Percentiles rank a stretch among this genome's conserved stretches.
phyloP scores from a whole-genome alignment of 176 grass and related monocot species.

The Leersia perrieri region DNA sequence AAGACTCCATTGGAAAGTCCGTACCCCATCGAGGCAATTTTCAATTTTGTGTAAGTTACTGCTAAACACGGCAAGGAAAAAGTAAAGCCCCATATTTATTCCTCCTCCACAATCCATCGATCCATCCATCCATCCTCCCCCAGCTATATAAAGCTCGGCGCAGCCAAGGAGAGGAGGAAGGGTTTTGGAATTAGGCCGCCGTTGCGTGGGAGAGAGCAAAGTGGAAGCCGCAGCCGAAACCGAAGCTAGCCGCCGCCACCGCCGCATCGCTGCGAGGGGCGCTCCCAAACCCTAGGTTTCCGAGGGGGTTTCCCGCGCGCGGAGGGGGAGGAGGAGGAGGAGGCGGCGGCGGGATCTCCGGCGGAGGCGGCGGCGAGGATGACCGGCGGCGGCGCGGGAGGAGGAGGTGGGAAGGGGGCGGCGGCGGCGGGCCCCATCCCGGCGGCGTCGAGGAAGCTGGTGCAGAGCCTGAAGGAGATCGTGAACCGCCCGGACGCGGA shows the following conservation, averaged over 20 bases:
- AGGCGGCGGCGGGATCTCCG: slow-evolving; percentile 43
- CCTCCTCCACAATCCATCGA: slow-evolving; percentile 5
- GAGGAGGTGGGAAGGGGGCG: slow-evolving; percentile 35
- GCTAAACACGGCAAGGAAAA: slow-evolving; percentile 6
- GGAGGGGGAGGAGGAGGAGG: not conserved
- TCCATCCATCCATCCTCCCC: not conserved
- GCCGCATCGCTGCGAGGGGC: not conserved
- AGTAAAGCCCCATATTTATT: not conserved
- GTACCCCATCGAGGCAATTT: not conserved
- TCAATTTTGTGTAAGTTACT: not conserved
- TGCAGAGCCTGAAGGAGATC: slow-evolving; percentile 99
- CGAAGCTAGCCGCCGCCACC: slow-evolving; percentile 15
- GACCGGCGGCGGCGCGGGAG: slow-evolving; percentile 33
- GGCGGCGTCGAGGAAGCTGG: slow-evolving; percentile 56
- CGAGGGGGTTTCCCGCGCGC: slow-evolving; percentile 23
- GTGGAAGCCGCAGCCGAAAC: slow-evolving; percentile 52
- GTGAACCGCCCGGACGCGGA: slow-evolving; percentile 86
- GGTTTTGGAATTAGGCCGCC: slow-evolving; percentile 64
- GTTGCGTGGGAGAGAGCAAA: slow-evolving; percentile 45
- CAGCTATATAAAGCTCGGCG: slow-evolving; percentile 44
- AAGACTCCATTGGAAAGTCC: not conserved
- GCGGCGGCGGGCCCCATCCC: slow-evolving; percentile 55
- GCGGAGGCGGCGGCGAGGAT: slow-evolving; percentile 47
- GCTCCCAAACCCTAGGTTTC: not conserved
- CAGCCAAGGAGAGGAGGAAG: slow-evolving; percentile 34